Evolutionary conservation across 2,329 filamentous ascomycete species (phyloP).

Genomic region (Botrytis paeoniae): DNA sequence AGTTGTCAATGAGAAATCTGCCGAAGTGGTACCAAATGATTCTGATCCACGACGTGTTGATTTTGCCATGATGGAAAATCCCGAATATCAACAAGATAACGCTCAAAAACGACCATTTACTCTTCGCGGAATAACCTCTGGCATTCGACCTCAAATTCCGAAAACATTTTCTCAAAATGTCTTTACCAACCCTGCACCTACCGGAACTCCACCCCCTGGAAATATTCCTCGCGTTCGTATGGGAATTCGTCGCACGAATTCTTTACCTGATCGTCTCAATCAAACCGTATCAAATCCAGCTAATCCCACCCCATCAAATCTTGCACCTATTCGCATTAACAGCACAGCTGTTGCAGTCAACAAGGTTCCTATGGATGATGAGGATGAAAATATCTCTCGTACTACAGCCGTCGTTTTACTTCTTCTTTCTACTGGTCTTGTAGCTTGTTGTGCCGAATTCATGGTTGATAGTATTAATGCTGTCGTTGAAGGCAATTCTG

Average conservation of each 20-base stretch:
- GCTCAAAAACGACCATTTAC: slow-evolving; percentile 48
- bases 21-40: slow-evolving; percentile 21
- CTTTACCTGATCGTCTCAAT: slow-evolving; percentile 67
- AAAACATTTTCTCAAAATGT: slow-evolving; percentile 70
- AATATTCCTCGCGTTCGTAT: slow-evolving; percentile 57
- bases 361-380: slow-evolving; percentile 31
- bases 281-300: slow-evolving; percentile 30
- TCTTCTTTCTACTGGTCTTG: slow-evolving; percentile 60
- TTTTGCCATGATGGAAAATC: slow-evolving; percentile 47
- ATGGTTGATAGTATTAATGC: slow-evolving; percentile 66
- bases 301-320: slow-evolving; percentile 14
- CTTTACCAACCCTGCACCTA: slow-evolving; percentile 49
- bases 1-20: slow-evolving; percentile 26
- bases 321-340: slow-evolving; percentile 27
- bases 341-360: slow-evolving; percentile 32
- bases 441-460: slow-evolving; percentile 68
- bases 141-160: slow-evolving; percentile 56
- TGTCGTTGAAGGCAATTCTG: slow-evolving; percentile 52
- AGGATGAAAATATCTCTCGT: slow-evolving; percentile 52
- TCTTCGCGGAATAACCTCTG: slow-evolving; percentile 54
- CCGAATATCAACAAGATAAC: slow-evolving; percentile 23
- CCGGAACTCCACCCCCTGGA: slow-evolving; percentile 36
- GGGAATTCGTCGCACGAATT: slow-evolving; percentile 70
- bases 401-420: slow-evolving; percentile 58
- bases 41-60: slow-evolving; percentile 55